A percentile compares a stretch with the other conserved stretches of the same genome.
phyloP scores from a whole-genome alignment of 768 basidiomycete species.

The Trametes villosa region DNA sequence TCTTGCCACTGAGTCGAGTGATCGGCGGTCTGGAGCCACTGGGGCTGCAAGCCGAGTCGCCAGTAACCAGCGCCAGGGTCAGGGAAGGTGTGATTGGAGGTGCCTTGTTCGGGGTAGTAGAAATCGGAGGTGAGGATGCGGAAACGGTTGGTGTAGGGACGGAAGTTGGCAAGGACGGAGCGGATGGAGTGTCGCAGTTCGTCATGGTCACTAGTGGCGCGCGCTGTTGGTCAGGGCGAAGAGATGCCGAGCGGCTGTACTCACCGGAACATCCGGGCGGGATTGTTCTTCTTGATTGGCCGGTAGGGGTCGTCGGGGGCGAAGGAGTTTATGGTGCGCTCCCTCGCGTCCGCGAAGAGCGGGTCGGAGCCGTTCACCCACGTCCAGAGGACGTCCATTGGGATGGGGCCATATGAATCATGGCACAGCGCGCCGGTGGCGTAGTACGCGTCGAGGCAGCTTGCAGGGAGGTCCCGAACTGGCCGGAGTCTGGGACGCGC shows the following conservation, averaged over 20 bases:
- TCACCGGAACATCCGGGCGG: conserved; percentile 31
- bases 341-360: conserved; percentile 24
- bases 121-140: conserved; percentile 43
- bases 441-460: conserved; percentile 31
- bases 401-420: conserved; percentile 15
- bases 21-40: conserved; percentile 40
- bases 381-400: conserved; percentile 38
- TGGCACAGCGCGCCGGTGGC: conserved; percentile 24
- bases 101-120: conserved; percentile 26
- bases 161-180: conserved; percentile 38
- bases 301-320: conserved; percentile 29
- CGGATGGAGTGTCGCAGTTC: conserved; percentile 44
- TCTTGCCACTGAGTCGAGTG: conserved; percentile 27
- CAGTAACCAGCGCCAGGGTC: conserved; percentile 20
- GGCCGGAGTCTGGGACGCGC: conserved; percentile 21
- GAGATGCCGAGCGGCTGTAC: not conserved
- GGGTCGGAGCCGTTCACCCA: conserved; percentile 40
- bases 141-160: conserved; percentile 33
- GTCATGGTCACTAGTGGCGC: conserved; percentile 37
- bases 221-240: not conserved
- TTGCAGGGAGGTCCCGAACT: conserved; percentile 24
- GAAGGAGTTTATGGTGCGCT: conserved; percentile 14
- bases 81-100: conserved; percentile 8
- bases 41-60: conserved; percentile 44
- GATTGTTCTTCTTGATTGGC: conserved; percentile 23